These are phyloP conservation scores for Clavispora fructus DNA, from an alignment of 805 yeast species.

Conservation along the genomic window DNA sequence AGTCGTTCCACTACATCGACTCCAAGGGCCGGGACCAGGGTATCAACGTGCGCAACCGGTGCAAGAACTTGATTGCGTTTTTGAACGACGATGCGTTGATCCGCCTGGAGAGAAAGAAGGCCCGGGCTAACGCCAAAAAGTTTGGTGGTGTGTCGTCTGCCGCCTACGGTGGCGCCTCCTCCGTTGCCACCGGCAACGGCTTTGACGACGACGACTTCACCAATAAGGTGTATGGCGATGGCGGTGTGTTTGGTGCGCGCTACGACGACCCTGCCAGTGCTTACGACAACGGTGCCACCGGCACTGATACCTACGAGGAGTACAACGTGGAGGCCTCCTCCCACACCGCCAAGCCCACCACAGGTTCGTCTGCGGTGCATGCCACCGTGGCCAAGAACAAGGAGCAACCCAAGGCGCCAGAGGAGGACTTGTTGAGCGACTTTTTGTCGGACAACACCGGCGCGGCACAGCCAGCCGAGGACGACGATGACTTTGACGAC, in stretches of 20 bases:
- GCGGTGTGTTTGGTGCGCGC: conserved; percentile 65
- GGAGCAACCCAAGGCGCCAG: conserved; percentile 23
- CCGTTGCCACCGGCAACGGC: conserved; percentile 28
- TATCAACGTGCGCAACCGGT: conserved; percentile 85
- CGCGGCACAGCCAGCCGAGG: conserved; percentile 37
- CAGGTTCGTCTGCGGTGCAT: conserved; percentile 30
- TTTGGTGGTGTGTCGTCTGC: conserved; percentile 68
- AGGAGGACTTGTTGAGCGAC: conserved; percentile 47
- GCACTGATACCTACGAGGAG: conserved; percentile 49
- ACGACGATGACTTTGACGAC: conserved; percentile 76
- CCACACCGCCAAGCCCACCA: conserved; percentile 26
- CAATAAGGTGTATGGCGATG: conserved; percentile 62
- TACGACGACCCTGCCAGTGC: conserved; percentile 53
- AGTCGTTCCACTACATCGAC: conserved; percentile 90
- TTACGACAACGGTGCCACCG: conserved; percentile 29
- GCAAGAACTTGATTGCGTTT: conserved; percentile 67
- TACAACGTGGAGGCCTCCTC: conserved; percentile 43
- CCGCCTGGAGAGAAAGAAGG: conserved; percentile 82
- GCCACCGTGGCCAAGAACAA: conserved; percentile 25
- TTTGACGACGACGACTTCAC: conserved; percentile 38
- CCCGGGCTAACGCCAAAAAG: conserved; percentile 80
- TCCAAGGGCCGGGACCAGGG: conserved; percentile 95
- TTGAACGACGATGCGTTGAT: conserved; percentile 72
- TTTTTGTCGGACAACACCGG: conserved; percentile 27
- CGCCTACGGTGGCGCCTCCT: conserved; percentile 47